Conservation (phyloP, 495 filamentous ascomycete genomes). For the Penicillium macrosclerotiorum region DNA sequence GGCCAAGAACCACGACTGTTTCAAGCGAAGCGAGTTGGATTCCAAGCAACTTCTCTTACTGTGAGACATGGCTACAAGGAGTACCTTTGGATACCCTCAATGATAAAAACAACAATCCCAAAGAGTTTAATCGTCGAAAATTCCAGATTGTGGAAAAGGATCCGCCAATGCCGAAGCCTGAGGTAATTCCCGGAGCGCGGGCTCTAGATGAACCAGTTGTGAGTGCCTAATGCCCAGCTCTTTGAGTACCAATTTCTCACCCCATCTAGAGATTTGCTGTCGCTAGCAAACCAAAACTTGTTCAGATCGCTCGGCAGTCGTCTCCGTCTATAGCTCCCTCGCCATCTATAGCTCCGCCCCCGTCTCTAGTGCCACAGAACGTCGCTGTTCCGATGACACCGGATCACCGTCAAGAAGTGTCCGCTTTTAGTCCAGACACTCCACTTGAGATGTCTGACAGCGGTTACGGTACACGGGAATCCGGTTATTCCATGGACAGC, state of each 20-base stretch:
- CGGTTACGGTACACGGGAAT: constrained; percentile 36
- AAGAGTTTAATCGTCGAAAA: constrained; percentile 36
- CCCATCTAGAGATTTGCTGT: constrained; percentile 35
- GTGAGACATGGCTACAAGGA: constrained; percentile 42
- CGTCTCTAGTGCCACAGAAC: constrained; percentile 26
- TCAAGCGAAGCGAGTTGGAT: constrained; percentile 47
- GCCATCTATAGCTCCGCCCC: constrained; percentile 9
- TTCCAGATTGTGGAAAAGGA: constrained; percentile 44
- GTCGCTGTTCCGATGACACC: constrained; percentile 34
- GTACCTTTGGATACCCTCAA: constrained; percentile 35
- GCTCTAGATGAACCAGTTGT: constrained; percentile 32
- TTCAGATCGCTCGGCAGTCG: constrained; percentile 45
- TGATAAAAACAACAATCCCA: constrained; percentile 23
- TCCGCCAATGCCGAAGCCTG: constrained; percentile 31
- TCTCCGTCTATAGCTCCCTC: constrained; percentile 25
- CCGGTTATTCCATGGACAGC: constrained; percentile 26
- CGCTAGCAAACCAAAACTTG: constrained; percentile 43
- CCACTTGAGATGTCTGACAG: constrained; percentile 41
- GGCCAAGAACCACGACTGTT: constrained; percentile 37
- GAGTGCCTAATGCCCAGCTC: not conserved
- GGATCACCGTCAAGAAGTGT: constrained; percentile 41
- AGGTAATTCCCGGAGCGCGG: constrained; percentile 26
- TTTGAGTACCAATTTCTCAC: not conserved
- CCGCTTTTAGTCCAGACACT: constrained; percentile 47
- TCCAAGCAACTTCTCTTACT: constrained; percentile 42